phyloP scores from a whole-genome alignment of 2,329 filamentous ascomycete species.

The Phyllosticta citriasiana region DNA sequence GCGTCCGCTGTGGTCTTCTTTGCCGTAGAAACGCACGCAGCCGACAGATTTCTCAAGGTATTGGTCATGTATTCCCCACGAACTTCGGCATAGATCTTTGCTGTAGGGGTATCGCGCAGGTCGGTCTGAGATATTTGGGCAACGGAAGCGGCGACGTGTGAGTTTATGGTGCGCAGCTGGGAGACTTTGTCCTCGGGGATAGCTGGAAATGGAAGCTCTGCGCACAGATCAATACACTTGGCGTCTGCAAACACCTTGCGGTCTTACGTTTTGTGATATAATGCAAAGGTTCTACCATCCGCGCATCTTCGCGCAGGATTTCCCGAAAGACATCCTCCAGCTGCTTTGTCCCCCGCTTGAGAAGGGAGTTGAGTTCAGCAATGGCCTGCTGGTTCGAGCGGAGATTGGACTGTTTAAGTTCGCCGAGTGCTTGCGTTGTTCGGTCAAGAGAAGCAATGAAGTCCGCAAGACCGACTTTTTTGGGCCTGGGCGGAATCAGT shows the following conservation, averaged over 20 bases:
- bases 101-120: conserved; percentile 54
- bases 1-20: conserved; percentile 64
- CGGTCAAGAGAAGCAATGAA: conserved; percentile 88
- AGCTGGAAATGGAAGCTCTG: conserved; percentile 64
- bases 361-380: conserved; percentile 63
- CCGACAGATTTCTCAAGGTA: conserved; percentile 75
- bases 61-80: conserved; percentile 76
- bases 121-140: conserved; percentile 37
- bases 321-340: conserved; percentile 77
- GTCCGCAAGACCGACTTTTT: conserved; percentile 68
- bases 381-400: conserved; percentile 86
- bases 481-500: conserved; percentile 44
- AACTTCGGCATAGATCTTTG: conserved; percentile 75
- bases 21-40: conserved; percentile 71
- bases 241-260: background rate
- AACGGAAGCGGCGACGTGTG: conserved; percentile 57
- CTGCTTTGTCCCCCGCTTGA: conserved; percentile 71
- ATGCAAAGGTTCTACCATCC: conserved; percentile 72
- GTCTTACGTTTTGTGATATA: conserved; percentile 78
- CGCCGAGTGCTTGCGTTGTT: conserved; percentile 69
- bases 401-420: conserved; percentile 83
- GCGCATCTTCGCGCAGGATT: conserved; percentile 66
- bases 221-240: conserved; percentile 4
- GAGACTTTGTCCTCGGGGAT: conserved; percentile 66
- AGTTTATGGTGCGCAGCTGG: conserved; percentile 69